Percentiles rank a stretch among this genome's conserved stretches.
Evolutionary conservation across 495 filamentous ascomycete species (phyloP).

Genomic region (Hamigera avellanea): DNA sequence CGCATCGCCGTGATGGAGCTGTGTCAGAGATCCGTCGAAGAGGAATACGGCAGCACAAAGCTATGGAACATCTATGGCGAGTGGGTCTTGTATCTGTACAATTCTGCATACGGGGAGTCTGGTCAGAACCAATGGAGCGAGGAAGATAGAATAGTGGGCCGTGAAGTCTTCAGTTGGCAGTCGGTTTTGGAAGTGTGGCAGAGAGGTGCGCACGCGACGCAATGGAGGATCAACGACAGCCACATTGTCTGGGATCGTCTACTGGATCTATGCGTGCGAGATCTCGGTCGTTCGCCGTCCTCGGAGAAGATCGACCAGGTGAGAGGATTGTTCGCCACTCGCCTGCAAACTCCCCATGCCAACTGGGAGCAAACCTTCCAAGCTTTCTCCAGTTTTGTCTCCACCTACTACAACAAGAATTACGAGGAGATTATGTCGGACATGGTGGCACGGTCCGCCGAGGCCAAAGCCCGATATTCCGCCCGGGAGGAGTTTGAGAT

Average conservation of each 20-base stretch:
- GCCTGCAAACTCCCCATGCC: slow-evolving; percentile 69
- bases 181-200: slow-evolving; percentile 68
- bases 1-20: slow-evolving; percentile 71
- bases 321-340: slow-evolving; percentile 55
- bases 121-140: slow-evolving; percentile 54
- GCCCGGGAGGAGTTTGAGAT: slow-evolving; percentile 63
- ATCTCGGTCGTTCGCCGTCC: slow-evolving; percentile 45
- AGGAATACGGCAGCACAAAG: slow-evolving; percentile 73
- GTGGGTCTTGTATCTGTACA: slow-evolving; percentile 69
- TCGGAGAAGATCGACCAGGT: slow-evolving; percentile 52
- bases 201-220: slow-evolving; percentile 62
- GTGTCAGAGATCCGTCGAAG: slow-evolving; percentile 65
- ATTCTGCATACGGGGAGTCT: slow-evolving; percentile 43
- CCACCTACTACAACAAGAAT: slow-evolving; percentile 56
- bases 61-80: slow-evolving; percentile 86
- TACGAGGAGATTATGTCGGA: slow-evolving; percentile 76
- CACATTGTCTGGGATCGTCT: slow-evolving; percentile 82
- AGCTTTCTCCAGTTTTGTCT: slow-evolving; percentile 69
- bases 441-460: slow-evolving; percentile 49
- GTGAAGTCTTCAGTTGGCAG: slow-evolving; percentile 71
- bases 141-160: slow-evolving; percentile 63
- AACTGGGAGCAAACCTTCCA: slow-evolving; percentile 80
- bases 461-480: slow-evolving; percentile 56
- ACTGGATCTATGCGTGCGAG: slow-evolving; percentile 46
- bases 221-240: slow-evolving; percentile 75